Conservation (phyloP, 208 protist genomes). For the Acanthamoeba triangularis region DNA sequence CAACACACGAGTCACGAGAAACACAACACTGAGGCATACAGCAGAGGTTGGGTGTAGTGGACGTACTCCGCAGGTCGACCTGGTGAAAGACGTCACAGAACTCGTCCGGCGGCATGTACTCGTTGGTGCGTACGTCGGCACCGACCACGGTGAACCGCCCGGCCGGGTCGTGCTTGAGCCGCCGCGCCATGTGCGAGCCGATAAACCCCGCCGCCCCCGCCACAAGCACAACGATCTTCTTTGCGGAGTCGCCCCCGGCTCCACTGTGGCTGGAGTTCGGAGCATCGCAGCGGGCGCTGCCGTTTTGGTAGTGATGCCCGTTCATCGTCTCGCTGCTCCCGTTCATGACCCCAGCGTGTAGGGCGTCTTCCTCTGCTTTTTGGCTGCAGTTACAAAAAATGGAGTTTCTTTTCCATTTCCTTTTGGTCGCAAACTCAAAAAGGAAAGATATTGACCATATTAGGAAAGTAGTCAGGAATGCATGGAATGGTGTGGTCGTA, state of each 20-base stretch:
- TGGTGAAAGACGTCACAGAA: conserved; percentile 92
- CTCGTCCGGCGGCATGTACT: conserved; percentile 90
- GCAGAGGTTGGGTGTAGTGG: background rate
- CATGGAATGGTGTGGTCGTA: too few relatives aligned
- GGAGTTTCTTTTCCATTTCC: too few relatives aligned
- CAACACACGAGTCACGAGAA: background rate
- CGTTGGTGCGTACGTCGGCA: conserved; percentile 91
- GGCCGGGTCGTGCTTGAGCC: conserved; percentile 89
- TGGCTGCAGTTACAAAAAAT: too few relatives aligned
- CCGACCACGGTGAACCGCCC: conserved; percentile 84
- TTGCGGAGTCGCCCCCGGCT: background rate
- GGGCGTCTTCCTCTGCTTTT: too few relatives aligned
- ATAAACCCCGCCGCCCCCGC: conserved; percentile 93
- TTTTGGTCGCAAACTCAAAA: too few relatives aligned
- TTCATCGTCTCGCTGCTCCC: too few relatives aligned
- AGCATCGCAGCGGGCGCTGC: too few relatives aligned
- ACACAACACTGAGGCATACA: too few relatives aligned
- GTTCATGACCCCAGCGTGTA: too few relatives aligned
- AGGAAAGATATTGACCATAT: too few relatives aligned
- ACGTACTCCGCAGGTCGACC: conserved; percentile 88
- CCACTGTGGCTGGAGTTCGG: background rate
- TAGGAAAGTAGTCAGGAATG: too few relatives aligned
- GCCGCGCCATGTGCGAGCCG: conserved; percentile 90
- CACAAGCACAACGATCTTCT: conserved; percentile 76
- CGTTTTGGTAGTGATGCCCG: too few relatives aligned